Conservation (phyloP, 179 eudicot species). For the Corrigiola litoralis region DNA sequence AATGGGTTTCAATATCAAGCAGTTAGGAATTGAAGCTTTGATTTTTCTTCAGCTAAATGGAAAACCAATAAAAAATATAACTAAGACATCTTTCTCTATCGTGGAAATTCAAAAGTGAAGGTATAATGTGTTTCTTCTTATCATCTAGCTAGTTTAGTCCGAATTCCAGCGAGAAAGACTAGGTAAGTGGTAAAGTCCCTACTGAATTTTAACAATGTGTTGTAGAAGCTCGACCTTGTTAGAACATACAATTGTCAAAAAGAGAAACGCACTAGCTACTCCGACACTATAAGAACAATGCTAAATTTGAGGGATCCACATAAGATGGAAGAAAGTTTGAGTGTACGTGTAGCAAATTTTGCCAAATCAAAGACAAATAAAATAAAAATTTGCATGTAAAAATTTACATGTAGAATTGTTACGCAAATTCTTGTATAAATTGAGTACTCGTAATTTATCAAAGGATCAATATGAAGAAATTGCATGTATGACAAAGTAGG, state of each 20-base stretch:
- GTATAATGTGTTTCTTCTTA: neutral
- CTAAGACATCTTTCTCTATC: neutral
- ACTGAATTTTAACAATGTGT: no score
- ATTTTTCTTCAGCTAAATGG: no score
- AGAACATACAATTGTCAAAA: neutral
- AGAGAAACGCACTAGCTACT: slow-evolving; percentile 1
- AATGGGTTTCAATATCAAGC: neutral
- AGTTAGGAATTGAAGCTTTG: no score
- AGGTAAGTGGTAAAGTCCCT: no score
- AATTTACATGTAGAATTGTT: no score
- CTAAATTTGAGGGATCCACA: neutral
- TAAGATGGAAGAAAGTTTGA: slow-evolving; percentile 5
- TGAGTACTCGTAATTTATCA: neutral
- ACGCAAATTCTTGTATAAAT: neutral
- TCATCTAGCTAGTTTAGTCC: neutral
- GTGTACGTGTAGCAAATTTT: neutral
- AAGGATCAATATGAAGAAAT: neutral
- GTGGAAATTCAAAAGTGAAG: no score
- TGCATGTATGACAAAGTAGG: neutral
- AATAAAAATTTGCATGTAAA: neutral
- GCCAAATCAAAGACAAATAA: neutral
- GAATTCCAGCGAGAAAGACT: no score
- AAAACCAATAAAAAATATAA: neutral
- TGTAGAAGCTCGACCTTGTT: neutral
- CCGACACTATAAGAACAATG: neutral